These are phyloP conservation scores for Choanephora cucurbitarum DNA, from an alignment of 371 early-diverging fungal species.

Conservation along the genomic window DNA sequence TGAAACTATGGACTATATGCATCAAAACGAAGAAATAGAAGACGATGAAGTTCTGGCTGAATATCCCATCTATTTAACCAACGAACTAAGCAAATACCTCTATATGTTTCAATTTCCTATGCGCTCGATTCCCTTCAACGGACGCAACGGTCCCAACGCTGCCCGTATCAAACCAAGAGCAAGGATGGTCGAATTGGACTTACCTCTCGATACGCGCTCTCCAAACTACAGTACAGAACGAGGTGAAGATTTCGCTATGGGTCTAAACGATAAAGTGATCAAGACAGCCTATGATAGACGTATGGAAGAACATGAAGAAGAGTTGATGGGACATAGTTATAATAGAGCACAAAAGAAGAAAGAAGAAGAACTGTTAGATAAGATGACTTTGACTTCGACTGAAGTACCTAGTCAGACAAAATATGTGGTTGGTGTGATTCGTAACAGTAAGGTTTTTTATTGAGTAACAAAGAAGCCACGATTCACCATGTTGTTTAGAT, in stretches of 20 bases:
- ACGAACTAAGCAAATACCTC: slow-evolving; percentile 66
- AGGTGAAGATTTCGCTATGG: slow-evolving; percentile 80
- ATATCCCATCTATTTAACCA: slow-evolving; percentile 77
- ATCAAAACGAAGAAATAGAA: slow-evolving; percentile 24
- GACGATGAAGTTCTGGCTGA: slow-evolving; percentile 79
- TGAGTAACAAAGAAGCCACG: no score
- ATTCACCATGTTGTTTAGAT: slow-evolving; percentile 37
- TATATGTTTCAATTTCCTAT: slow-evolving; percentile 88
- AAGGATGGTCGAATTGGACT: slow-evolving; percentile 82
- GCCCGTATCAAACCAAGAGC: slow-evolving; percentile 84
- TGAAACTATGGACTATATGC: neutral
- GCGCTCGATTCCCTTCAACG: slow-evolving; percentile 55
- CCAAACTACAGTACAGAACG: slow-evolving; percentile 73
- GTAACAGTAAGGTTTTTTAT: slow-evolving; percentile 64
- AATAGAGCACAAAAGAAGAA: slow-evolving; percentile 30
- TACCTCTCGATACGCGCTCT: slow-evolving; percentile 75
- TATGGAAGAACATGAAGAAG: slow-evolving; percentile 55
- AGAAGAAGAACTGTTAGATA: slow-evolving; percentile 67
- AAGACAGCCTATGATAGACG: slow-evolving; percentile 68
- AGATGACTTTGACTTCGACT: slow-evolving; percentile 75
- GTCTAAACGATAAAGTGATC: slow-evolving; percentile 72
- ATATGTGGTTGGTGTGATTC: slow-evolving; percentile 79
- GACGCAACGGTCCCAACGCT: slow-evolving; percentile 51
- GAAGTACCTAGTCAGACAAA: slow-evolving; percentile 77
- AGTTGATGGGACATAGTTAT: slow-evolving; percentile 30